A percentile compares a stretch with the other conserved stretches of the same genome.
Evolutionary conservation across 1,139 yeast species (phyloP).

Genomic region (Hemisphaericaspora subhashii): DNA sequence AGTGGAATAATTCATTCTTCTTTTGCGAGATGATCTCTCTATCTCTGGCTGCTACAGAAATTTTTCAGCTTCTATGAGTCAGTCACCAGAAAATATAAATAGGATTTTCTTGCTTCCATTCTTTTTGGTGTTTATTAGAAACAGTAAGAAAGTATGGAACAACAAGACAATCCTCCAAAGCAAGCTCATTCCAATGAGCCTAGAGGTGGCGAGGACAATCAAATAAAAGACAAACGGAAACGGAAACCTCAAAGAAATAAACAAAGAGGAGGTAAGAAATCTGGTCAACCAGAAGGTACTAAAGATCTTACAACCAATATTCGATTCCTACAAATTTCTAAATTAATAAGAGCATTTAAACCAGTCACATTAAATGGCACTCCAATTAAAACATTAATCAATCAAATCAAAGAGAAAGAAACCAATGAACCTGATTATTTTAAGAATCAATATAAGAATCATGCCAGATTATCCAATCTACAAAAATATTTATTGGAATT

Average conservation of each 20-base stretch:
- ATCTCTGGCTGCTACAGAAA: too few species aligned
- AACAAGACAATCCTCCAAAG: too few species aligned
- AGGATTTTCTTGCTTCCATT: too few species aligned
- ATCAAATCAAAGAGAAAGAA: slow-evolving; percentile 16
- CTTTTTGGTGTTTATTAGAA: too few species aligned
- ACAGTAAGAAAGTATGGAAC: too few species aligned
- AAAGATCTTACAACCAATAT: slow-evolving; percentile 18
- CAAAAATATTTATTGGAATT: slow-evolving; percentile 20
- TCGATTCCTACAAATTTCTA: slow-evolving; percentile 25
- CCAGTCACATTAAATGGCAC: slow-evolving; percentile 39
- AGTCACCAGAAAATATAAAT: too few species aligned
- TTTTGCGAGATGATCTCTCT: too few species aligned
- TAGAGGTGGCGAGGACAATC: too few species aligned
- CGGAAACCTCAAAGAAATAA: neutral
- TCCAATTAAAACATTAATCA: slow-evolving; percentile 20
- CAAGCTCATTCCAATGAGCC: too few species aligned
- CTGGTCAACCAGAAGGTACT: neutral
- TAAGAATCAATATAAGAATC: slow-evolving; percentile 11
- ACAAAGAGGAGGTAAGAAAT: neutral
- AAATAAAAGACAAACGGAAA: too few species aligned
- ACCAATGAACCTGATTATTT: slow-evolving; percentile 12
- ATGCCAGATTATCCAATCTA: slow-evolving; percentile 14
- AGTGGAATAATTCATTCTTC: too few species aligned
- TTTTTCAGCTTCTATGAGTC: too few species aligned
- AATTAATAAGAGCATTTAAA: slow-evolving; percentile 25